Conservation (phyloP, 768 basidiomycete species). For the Chlorophyllum brunneum region DNA sequence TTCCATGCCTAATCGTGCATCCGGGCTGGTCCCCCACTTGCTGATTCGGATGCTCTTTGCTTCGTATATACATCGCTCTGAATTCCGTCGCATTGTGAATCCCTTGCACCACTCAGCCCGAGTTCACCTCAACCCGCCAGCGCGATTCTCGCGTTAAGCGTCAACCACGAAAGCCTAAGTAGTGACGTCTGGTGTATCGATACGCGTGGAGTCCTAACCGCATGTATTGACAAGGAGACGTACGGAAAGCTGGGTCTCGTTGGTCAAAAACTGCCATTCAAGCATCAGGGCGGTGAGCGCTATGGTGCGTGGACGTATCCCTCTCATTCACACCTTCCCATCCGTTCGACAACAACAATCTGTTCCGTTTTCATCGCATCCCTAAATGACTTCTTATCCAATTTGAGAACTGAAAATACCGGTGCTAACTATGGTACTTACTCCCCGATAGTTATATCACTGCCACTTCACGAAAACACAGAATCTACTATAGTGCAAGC, state of each 20-base stretch:
- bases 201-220: conserved; percentile 52
- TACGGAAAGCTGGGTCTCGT: conserved; percentile 61
- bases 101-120: neutral
- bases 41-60: neutral
- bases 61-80: neutral
- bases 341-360: neutral
- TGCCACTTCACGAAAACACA: conserved; percentile 3
- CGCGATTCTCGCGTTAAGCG: conserved; percentile 33
- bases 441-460: conserved; percentile 5
- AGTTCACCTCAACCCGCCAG: conserved; percentile 20
- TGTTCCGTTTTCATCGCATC: no score
- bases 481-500: neutral
- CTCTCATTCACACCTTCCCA: neutral
- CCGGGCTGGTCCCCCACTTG: no score
- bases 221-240: conserved; percentile 50
- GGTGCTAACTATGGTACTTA: neutral
- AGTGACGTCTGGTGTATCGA: conserved; percentile 74
- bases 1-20: no score
- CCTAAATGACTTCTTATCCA: no score
- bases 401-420: neutral
- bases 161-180: conserved; percentile 16
- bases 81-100: neutral
- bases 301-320: conserved; percentile 5
- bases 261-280: conserved; percentile 53
- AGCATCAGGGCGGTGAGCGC: conserved; percentile 15